Conservation (phyloP, 495 filamentous ascomycete species). For the Penicillium coffeae region DNA sequence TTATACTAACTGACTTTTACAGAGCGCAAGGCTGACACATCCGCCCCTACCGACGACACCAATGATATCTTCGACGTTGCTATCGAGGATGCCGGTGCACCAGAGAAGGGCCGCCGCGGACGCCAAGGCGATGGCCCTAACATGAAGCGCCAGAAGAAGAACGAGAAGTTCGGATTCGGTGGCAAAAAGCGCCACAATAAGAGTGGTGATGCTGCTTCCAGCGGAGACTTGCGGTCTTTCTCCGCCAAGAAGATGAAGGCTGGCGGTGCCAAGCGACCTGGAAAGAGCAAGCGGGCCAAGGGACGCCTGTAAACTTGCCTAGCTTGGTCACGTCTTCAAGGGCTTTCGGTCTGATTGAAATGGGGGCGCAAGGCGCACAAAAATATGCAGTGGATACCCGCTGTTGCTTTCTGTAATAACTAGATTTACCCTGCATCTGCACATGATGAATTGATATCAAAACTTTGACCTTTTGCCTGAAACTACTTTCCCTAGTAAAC, state of each 20-base stretch:
- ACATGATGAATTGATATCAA: constrained; percentile 14
- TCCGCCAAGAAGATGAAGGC: constrained; percentile 81
- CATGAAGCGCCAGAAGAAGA: constrained; percentile 83
- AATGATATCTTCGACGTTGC: constrained; percentile 92
- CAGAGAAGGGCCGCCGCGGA: constrained; percentile 38
- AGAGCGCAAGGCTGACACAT: constrained; percentile 81
- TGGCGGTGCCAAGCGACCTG: constrained; percentile 51
- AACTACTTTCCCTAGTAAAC: too few relatives aligned
- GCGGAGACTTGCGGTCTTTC: constrained; percentile 73
- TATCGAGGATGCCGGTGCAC: constrained; percentile 70
- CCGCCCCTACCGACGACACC: constrained; percentile 60
- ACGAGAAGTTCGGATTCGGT: constrained; percentile 88
- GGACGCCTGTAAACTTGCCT: constrained; percentile 22
- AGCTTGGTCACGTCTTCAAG: not conserved
- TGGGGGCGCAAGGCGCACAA: constrained; percentile 13
- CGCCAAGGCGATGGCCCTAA: constrained; percentile 43
- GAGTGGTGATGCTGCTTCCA: constrained; percentile 78
- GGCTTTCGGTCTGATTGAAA: constrained; percentile 1
- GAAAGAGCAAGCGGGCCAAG: constrained; percentile 59
- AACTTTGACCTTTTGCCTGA: not conserved
- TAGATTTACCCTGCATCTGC: constrained; percentile 23
- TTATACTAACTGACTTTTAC: constrained; percentile 22
- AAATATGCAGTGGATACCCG: constrained; percentile 15
- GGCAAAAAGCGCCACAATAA: constrained; percentile 89
- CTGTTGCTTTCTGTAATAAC: constrained; percentile 23